Conservation (phyloP, 805 yeast genomes). For the Clavispora carvajalis region DNA sequence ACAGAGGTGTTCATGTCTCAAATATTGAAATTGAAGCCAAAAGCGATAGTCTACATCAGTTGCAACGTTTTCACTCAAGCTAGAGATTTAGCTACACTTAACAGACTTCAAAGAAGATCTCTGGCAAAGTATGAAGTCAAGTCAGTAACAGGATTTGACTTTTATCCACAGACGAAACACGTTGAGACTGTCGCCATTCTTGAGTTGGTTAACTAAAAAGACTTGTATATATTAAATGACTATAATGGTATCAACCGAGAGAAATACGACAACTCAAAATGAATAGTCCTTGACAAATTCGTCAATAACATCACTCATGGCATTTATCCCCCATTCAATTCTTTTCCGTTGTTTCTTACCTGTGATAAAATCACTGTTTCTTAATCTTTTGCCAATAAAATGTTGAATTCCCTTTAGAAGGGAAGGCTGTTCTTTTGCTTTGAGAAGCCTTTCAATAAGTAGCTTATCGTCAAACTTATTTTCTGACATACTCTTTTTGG, state of each 20-base stretch:
- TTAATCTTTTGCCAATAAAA: constrained; percentile 47
- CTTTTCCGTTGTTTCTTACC: constrained; percentile 54
- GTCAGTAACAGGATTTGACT: constrained; percentile 37
- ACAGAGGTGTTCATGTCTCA: constrained; percentile 30
- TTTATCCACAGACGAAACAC: constrained; percentile 55
- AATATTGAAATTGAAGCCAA: constrained; percentile 32
- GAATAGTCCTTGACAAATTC: constrained; percentile 25
- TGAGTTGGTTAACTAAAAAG: constrained; percentile 12
- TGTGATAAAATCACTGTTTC: constrained; percentile 41
- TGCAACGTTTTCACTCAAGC: constrained; percentile 45
- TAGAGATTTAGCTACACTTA: constrained; percentile 32
- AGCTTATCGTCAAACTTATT: constrained; percentile 43
- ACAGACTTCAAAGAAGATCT: constrained; percentile 15
- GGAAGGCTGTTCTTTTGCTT: constrained; percentile 53
- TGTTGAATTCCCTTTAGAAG: constrained; percentile 63
- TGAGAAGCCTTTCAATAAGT: constrained; percentile 45
- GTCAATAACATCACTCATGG: constrained; percentile 49
- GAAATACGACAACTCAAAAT: neutral
- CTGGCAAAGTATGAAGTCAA: constrained; percentile 12
- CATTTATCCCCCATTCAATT: constrained; percentile 62
- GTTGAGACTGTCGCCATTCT: constrained; percentile 52
- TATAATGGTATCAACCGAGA: neutral
- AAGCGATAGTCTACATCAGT: constrained; percentile 35
- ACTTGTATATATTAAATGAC: neutral
- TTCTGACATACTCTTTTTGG: constrained; percentile 24